phyloP scores from a whole-genome alignment of 2,329 filamentous ascomycete genomes.

The Penicillium verrucosum region DNA sequence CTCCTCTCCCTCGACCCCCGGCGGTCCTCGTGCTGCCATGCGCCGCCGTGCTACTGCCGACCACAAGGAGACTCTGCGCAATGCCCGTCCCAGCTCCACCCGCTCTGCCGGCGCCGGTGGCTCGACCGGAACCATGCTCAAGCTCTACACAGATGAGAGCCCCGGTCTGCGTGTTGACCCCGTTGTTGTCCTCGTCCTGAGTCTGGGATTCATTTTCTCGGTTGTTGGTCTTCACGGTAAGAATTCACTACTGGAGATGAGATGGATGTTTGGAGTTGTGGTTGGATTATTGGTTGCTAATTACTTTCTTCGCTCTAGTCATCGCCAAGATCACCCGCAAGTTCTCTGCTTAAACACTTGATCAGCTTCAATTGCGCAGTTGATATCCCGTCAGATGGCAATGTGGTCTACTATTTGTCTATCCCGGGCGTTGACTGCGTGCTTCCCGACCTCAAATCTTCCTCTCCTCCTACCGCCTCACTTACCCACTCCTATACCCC shows the following conservation, averaged over 20 bases:
- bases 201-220: slow-evolving; percentile 97
- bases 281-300: slow-evolving; percentile 9
- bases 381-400: not conserved
- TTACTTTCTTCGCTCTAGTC: slow-evolving; percentile 53
- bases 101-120: slow-evolving; percentile 90
- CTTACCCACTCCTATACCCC: slow-evolving; percentile 24
- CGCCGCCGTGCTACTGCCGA: slow-evolving; percentile 92
- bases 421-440: slow-evolving; percentile 2
- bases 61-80: slow-evolving; percentile 95
- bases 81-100: slow-evolving; percentile 87
- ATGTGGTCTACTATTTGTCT: not conserved
- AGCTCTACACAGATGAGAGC: slow-evolving; percentile 97
- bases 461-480: slow-evolving; percentile 3
- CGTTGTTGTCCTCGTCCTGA: slow-evolving; percentile 92
- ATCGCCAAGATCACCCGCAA: slow-evolving; percentile 92
- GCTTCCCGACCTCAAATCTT: slow-evolving; percentile 3
- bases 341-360: slow-evolving; percentile 59
- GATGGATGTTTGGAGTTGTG: not conserved
- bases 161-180: slow-evolving; percentile 97
- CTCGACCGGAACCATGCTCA: slow-evolving; percentile 97
- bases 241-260: slow-evolving; percentile 30
- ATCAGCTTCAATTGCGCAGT: slow-evolving; percentile 1
- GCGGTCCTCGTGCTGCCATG: slow-evolving; percentile 92
- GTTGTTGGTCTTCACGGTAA: slow-evolving; percentile 96
- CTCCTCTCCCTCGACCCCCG: slow-evolving; percentile 83